Evolutionary conservation across 306 rosid species (phyloP), one percentile per base, ranked within the genome.

Genomic region (Cucurbita argyrosperma): DNA sequence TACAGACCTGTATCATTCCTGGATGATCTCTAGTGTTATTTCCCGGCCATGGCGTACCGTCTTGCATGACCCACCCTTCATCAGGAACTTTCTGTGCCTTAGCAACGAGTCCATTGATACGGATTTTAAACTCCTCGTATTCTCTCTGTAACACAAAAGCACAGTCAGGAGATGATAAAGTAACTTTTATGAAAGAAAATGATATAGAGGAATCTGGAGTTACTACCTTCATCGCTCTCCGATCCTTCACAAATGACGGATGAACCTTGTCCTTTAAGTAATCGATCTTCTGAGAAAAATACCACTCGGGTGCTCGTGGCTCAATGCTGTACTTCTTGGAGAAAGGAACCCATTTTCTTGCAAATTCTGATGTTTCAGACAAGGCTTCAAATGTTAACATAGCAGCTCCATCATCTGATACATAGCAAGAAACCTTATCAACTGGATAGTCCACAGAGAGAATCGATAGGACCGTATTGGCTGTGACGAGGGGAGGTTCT

Each of bases 41-140:
- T 84, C 99, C 99, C 37, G 99, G 99, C 99, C 99, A 94, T 15
- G 99, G 99, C 0, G 99, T 94, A 63, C 99, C 97, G 75, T 94
- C 99, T 87, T 94, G 97, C 97, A 94, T 91, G 71, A 89, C 85
- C 99, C 99, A 94, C 59, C 99, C 99, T 77, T 91, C 99, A 81
- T 94, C 97, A 0, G 99, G 97, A 78, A 91, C 12, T 79, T 91
- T 91, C 14, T 77, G 81, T 8, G 97, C 99, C 88, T 94, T 94
- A 12, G 92, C 86, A 77, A 94, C 99, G 76, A 91, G 89, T 51
- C 85, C 95, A 78, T 94, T 94, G 51, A 94, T 10, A 74, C 97
- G 97, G 76, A 94, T 77, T 81, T 94, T 94, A 72, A 94, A 94
- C 77, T 94, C 99, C 77, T 94, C 99, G 6, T 94, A 94, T 81